Evolutionary conservation across 352 stramenopile species (phyloP), one percentile per base, ranked within the genome.

Genomic region (Pythium oligandrum): DNA sequence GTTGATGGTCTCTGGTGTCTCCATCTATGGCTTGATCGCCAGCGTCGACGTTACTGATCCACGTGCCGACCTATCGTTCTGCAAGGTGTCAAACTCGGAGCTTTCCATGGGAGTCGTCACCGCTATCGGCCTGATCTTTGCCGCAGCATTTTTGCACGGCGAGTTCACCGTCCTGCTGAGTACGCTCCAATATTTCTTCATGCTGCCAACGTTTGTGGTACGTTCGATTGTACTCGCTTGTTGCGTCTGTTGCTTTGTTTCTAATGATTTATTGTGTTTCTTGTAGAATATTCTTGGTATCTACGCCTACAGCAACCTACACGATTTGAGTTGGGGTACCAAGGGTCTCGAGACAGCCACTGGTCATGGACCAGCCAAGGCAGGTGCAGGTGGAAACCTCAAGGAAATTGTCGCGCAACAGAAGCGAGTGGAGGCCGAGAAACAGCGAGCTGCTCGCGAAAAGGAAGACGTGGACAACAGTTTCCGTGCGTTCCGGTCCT

Each of bases 381-480:
- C 42, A 26, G 48, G 53, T 11, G 39, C 32, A 30, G 55, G 49
- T 30, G 67, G 59, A 4, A 74, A 73, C 30, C 42, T 82, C 32
- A 78, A 78, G 48, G 68, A 82, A 34, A 66, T 78, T n/a, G 68
- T 82, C 8, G 66, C 62, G n/a, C 63, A 72, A 52, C 71, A 82
- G 36, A 82, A 78, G 46, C 61, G 51, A 12, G 53, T 78, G 4
- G 71, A 78, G 35, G 60, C 63, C 11, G 57, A 69, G 33, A 72
- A 73, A 33, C 68, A 78, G 38, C 57, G 57, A 0, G 59, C 48
- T 2, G 53, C 60, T 8, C 44, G 49, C 2, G 72, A 78, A 51
- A 75, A 79, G 38, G 66, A 83, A 46, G 67, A 83, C 35, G 66
- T 78, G 32, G 68, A 76, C 63, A 78, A 78, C 63, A 77, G 68